Evolutionary conservation across 2,329 filamentous ascomycete genomes (phyloP), one percentile per base, ranked within the genome.

Genomic region (Botrytis cinerea): DNA sequence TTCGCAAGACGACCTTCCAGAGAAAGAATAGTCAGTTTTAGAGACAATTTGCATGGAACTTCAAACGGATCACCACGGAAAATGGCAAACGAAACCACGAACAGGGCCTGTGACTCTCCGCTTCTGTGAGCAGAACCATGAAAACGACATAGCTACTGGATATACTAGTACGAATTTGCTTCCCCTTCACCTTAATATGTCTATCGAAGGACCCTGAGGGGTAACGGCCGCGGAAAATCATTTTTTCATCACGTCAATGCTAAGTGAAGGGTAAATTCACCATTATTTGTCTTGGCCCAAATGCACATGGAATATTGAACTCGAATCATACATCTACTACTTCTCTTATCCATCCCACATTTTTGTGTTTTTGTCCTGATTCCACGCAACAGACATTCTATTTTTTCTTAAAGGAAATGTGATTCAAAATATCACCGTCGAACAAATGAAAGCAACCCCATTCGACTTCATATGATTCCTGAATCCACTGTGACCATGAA

Each of bases 171-270:
- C 28, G 1, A 57, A 32, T 9, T 46, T 22, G 0, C 43, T 22
- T 46, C 4, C 2, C 1, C 1, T 10, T 45, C n/a, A 22, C 20
- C n/a, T 20, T 16, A 14, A 9, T 20, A 28, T 32, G n/a, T 22
- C 0, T 22, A 16, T 0, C 0, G 4, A 18, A 32, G 32, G 9
- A 22, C 5, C 2, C 0, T 28, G 1, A 2, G 10, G 14, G 12
- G 1, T 1, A 28, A 5, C 7, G 22, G 28, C 8, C 18, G 35
- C 48, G 18, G 9, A 18, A 25, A 16, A 16, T 10, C 6, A 20
- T 57, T 9, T 16, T 43, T 32, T 20, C 7, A 28, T 8, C 51
- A 20, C 7, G 9, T 16, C 35, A 22, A 9, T 57, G n/a, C 25
- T 7, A 12, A 28, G 22, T 57, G 35, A 16, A 9, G 25, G 25